phyloP scores from a whole-genome alignment of 1,284 basidiomycete genomes.

The Chiua sp. region DNA sequence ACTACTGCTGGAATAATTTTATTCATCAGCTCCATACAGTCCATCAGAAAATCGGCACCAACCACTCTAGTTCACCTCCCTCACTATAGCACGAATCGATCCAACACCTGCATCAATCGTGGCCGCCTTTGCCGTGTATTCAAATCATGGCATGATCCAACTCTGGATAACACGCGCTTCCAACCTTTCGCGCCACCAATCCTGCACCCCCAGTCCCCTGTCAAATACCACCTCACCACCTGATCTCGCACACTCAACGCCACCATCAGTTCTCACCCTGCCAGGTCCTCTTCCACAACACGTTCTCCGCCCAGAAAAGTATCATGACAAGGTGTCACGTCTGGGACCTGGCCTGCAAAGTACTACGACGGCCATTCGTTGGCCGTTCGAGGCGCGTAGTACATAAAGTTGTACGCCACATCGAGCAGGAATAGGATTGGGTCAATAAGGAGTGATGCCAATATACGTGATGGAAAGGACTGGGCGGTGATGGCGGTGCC shows the following conservation, averaged over 20 bases:
- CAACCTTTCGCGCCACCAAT: conserved; percentile 44
- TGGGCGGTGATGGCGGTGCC: conserved; percentile 63
- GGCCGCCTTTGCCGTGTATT: conserved; percentile 44
- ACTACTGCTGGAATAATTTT: too few relatives aligned
- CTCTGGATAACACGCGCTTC: conserved; percentile 55
- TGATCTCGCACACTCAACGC: conserved; percentile 61
- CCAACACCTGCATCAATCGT: conserved; percentile 47
- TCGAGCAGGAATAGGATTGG: conserved; percentile 66
- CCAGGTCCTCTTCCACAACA: conserved; percentile 65
- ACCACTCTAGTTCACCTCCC: neutral
- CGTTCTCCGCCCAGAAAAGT: conserved; percentile 71
- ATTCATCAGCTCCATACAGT: too few relatives aligned
- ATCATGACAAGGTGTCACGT: conserved; percentile 60
- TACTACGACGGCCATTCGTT: conserved; percentile 75
- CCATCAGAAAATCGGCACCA: too few relatives aligned
- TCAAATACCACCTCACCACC: conserved; percentile 61
- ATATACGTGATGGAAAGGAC: conserved; percentile 40
- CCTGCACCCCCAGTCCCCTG: conserved; percentile 38
- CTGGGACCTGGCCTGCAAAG: conserved; percentile 66
- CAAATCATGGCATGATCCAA: conserved; percentile 66
- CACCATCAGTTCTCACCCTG: conserved; percentile 42
- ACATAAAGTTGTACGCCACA: conserved; percentile 69
- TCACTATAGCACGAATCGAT: conserved; percentile 35
- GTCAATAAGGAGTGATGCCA: conserved; percentile 57
- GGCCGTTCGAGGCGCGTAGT: conserved; percentile 55